A percentile compares a stretch with the other conserved stretches of the same genome.
Evolutionary conservation across 352 stramenopile genomes (phyloP).

Genomic region (Phytophthora agathidicida): DNA sequence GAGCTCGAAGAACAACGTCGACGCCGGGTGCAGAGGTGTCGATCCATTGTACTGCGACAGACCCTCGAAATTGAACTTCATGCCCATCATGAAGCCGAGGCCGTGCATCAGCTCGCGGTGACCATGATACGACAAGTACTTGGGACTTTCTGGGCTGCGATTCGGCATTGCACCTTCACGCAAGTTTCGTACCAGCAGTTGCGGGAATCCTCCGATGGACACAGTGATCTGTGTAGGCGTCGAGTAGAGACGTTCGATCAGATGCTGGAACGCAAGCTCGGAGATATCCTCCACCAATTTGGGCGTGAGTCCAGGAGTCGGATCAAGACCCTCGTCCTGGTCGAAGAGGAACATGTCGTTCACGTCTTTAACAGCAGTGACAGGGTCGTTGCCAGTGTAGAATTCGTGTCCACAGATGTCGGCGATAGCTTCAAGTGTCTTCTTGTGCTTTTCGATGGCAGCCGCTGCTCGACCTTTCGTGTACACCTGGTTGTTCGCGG

Average conservation of each 20-base stretch:
- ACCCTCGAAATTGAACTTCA: slow-evolving; percentile 78
- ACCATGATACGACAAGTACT: slow-evolving; percentile 83
- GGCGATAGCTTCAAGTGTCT: slow-evolving; percentile 41
- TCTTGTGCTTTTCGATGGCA: slow-evolving; percentile 49
- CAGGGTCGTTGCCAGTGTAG: slow-evolving; percentile 45
- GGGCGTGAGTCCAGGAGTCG: slow-evolving; percentile 50
- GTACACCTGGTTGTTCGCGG: slow-evolving; percentile 61
- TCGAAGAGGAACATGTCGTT: slow-evolving; percentile 81
- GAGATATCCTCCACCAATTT: slow-evolving; percentile 56
- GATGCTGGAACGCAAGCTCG: slow-evolving; percentile 70
- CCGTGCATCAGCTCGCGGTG: slow-evolving; percentile 84
- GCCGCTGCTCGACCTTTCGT: slow-evolving; percentile 35
- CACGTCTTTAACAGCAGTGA: slow-evolving; percentile 76
- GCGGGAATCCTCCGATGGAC: slow-evolving; percentile 68
- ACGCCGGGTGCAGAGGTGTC: slow-evolving; percentile 66
- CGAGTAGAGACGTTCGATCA: slow-evolving; percentile 78
- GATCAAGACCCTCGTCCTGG: slow-evolving; percentile 55
- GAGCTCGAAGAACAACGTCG: slow-evolving; percentile 81
- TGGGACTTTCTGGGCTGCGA: slow-evolving; percentile 44
- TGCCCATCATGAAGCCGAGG: slow-evolving; percentile 79
- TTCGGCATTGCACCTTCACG: slow-evolving; percentile 42
- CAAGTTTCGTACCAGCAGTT: slow-evolving; percentile 69
- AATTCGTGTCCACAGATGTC: slow-evolving; percentile 61
- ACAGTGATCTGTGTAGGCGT: slow-evolving; percentile 71
- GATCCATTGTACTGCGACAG: slow-evolving; percentile 70